phyloP scores from a whole-genome alignment of 2,329 filamentous ascomycete genomes.

The Knoxdaviesia capensis region DNA sequence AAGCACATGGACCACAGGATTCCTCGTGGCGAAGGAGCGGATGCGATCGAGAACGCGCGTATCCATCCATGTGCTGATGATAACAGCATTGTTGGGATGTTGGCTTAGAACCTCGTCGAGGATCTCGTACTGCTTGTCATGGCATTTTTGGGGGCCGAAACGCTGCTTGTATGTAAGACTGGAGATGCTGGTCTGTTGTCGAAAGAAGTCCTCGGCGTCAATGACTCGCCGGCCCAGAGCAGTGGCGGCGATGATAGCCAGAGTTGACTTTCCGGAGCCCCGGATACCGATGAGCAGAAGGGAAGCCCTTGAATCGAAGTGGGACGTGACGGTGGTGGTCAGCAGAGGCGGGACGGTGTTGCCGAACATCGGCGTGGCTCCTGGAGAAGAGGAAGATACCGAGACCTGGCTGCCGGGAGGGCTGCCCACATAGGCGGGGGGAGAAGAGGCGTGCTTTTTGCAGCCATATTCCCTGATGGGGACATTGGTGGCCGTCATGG shows the following conservation, averaged over 20 bases:
- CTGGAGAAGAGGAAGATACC: too few relatives aligned
- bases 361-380: too few relatives aligned
- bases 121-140: constrained; percentile 39
- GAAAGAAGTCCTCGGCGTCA: constrained; percentile 49
- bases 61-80: constrained; percentile 56
- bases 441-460: background rate
- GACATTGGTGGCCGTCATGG: too few relatives aligned
- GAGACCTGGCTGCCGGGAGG: background rate
- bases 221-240: constrained; percentile 48
- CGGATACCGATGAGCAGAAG: constrained; percentile 55
- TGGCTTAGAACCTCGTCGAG: constrained; percentile 36
- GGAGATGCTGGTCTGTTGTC: constrained; percentile 39
- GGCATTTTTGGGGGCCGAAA: constrained; percentile 41
- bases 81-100: constrained; percentile 41
- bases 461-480: background rate
- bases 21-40: constrained; percentile 37
- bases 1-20: constrained; percentile 52
- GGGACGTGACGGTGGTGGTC: constrained; percentile 7
- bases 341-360: background rate
- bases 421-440: background rate
- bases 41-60: constrained; percentile 39
- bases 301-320: constrained; percentile 41
- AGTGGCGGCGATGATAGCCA: constrained; percentile 55
- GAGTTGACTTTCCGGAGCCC: constrained; percentile 55
- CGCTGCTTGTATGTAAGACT: constrained; percentile 42